Conservation (phyloP, 2,329 filamentous ascomycete species). For the Paecilomyces niveus region DNA sequence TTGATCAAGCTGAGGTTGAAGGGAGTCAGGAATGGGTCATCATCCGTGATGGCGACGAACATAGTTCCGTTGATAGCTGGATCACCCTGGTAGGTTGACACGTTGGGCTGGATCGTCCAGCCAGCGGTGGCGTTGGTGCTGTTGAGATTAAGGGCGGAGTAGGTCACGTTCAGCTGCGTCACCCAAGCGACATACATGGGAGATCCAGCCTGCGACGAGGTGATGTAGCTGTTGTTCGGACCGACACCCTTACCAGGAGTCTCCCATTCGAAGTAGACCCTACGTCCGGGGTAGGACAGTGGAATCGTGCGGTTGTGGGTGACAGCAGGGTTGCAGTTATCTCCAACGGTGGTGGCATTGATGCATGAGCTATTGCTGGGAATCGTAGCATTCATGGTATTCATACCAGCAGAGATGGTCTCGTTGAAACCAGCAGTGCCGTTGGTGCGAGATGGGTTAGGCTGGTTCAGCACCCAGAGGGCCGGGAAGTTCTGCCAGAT, state of each 20-base stretch:
- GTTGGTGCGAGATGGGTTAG: constrained; percentile 63
- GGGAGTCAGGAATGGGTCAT: constrained; percentile 60
- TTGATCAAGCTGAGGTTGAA: constrained; percentile 72
- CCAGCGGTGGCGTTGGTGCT: constrained; percentile 50
- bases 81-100: constrained; percentile 60
- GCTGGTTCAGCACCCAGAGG: constrained; percentile 65
- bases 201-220: constrained; percentile 48
- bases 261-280: constrained; percentile 68
- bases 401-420: constrained; percentile 40
- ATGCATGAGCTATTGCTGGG: constrained; percentile 49
- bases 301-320: constrained; percentile 62
- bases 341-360: constrained; percentile 43
- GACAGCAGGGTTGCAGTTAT: constrained; percentile 57
- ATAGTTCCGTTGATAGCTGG: constrained; percentile 70
- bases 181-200: constrained; percentile 71
- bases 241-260: constrained; percentile 60
- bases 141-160: constrained; percentile 46
- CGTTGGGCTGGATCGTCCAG: constrained; percentile 66
- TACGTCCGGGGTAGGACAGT: constrained; percentile 65
- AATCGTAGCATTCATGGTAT: constrained; percentile 25
- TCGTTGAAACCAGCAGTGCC: constrained; percentile 57
- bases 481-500: constrained; percentile 80
- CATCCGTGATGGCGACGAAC: constrained; percentile 69
- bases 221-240: constrained; percentile 77
- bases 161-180: constrained; percentile 68